Conservation (phyloP, 139 green algal species). For the Coccomyxa sp. region DNA sequence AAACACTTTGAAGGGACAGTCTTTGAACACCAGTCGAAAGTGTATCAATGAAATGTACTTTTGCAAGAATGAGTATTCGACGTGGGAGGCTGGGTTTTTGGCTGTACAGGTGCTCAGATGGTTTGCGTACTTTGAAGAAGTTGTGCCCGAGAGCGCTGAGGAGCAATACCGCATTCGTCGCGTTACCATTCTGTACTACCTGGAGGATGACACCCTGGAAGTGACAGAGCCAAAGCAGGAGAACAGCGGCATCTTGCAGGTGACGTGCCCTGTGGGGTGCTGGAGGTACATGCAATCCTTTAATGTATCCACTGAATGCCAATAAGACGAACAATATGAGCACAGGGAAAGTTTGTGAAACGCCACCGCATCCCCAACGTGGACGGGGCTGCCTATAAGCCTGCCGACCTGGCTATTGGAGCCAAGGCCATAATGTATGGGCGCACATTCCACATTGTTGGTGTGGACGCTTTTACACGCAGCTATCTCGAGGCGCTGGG, state of each 20-base stretch:
- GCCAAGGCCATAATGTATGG: constrained; percentile 70
- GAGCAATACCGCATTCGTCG: constrained; percentile 74
- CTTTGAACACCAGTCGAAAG: neutral
- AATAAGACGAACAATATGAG: too few species aligned
- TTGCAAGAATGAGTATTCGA: neutral
- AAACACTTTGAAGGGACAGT: neutral
- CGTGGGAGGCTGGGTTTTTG: neutral
- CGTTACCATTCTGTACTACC: constrained; percentile 83
- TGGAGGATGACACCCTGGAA: constrained; percentile 85
- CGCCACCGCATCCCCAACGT: constrained; percentile 67
- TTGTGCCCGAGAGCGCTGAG: constrained; percentile 59
- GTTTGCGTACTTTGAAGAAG: constrained; percentile 87
- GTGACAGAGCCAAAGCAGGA: constrained; percentile 80
- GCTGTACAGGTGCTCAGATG: constrained; percentile 81
- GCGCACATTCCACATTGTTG: constrained; percentile 64
- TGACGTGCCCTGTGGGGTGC: neutral
- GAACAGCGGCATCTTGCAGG: constrained; percentile 80
- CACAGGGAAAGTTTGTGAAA: constrained; percentile 82
- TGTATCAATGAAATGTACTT: neutral
- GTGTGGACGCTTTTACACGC: constrained; percentile 81
- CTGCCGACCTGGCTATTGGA: constrained; percentile 70
- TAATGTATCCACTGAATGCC: too few species aligned
- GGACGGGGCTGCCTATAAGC: constrained; percentile 31
- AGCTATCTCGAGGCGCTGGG: constrained; percentile 24
- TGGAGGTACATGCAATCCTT: neutral